Evolutionary conservation across 2,329 filamentous ascomycete species (phyloP).

Genomic region (Colletotrichum sojae): DNA sequence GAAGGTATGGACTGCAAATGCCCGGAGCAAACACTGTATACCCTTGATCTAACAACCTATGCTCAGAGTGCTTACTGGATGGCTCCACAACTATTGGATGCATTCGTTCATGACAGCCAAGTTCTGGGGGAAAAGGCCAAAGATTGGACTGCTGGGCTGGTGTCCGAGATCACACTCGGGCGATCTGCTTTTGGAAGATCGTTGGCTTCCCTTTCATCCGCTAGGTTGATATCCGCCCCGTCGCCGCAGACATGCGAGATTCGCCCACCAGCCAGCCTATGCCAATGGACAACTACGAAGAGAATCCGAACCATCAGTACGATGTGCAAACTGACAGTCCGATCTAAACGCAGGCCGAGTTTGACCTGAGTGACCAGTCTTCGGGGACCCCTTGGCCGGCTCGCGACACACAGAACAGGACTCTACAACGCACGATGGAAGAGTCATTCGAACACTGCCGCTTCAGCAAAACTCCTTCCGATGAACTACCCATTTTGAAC

Average conservation of each 20-base stretch:
- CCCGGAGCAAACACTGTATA: rapidly evolving
- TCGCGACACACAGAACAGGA: conserved; percentile 13
- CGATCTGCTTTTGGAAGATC: background rate
- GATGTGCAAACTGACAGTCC: background rate
- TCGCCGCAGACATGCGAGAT: conserved; percentile 35
- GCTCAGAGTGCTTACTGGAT: conserved; percentile 9
- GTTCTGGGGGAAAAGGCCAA: conserved; percentile 45
- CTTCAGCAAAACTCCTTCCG: background rate
- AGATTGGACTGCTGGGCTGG: conserved; percentile 36
- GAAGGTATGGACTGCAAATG: conserved; percentile 6
- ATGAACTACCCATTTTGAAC: conserved; percentile 36
- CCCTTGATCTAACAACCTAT: background rate
- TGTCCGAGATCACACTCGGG: conserved; percentile 15
- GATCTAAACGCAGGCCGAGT: background rate
- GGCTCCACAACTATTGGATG: conserved; percentile 46
- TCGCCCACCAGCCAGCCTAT: conserved; percentile 24
- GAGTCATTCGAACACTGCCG: background rate
- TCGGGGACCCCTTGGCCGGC: conserved; percentile 30
- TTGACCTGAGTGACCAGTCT: conserved; percentile 38
- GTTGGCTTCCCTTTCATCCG: background rate
- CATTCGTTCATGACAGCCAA: conserved; percentile 45
- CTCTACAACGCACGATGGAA: conserved; percentile 1
- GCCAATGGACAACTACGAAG: conserved; percentile 33
- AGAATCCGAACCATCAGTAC: background rate
- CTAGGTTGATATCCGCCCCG: too few species aligned